Evolutionary conservation across 306 rosid genomes (phyloP).

Genomic region (barrel medic (Medicago truncatula)): DNA sequence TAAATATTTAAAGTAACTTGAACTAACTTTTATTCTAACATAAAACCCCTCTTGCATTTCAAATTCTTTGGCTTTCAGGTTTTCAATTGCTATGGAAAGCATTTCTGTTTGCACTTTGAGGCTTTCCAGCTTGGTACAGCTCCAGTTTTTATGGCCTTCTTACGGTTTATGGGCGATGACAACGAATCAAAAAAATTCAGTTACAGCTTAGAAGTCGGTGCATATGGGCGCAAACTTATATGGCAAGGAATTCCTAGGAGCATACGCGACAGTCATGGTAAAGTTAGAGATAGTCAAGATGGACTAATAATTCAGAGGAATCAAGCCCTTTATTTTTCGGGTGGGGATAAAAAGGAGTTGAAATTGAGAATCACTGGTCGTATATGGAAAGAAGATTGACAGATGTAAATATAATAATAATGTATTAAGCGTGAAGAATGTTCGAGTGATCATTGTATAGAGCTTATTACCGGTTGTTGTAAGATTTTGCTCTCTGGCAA

Average conservation of each 20-base stretch:
- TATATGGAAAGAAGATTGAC: conserved; percentile 95
- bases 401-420: conserved; percentile 41
- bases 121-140: conserved; percentile 80
- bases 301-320: conserved; percentile 92
- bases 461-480: conserved; percentile 37
- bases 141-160: conserved; percentile 91
- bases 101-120: conserved; percentile 97
- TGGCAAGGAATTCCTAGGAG: conserved; percentile 98
- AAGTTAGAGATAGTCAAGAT: conserved; percentile 94
- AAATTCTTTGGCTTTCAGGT: conserved; percentile 56
- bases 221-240: conserved; percentile 77
- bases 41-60: conserved; percentile 28
- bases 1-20: background rate
- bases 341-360: conserved; percentile 79
- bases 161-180: conserved; percentile 94
- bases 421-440: conserved; percentile 30
- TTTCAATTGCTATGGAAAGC: conserved; percentile 84
- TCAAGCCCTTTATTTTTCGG: conserved; percentile 88
- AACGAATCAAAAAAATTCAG: conserved; percentile 80
- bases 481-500: conserved; percentile 41
- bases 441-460: conserved; percentile 54
- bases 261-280: conserved; percentile 82
- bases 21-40: background rate
- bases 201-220: conserved; percentile 95
- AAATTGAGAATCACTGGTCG: conserved; percentile 92